Percentiles rank a stretch among this genome's conserved stretches.
phyloP scores from a whole-genome alignment of 1,284 basidiomycete species.

The Boletus mariae region DNA sequence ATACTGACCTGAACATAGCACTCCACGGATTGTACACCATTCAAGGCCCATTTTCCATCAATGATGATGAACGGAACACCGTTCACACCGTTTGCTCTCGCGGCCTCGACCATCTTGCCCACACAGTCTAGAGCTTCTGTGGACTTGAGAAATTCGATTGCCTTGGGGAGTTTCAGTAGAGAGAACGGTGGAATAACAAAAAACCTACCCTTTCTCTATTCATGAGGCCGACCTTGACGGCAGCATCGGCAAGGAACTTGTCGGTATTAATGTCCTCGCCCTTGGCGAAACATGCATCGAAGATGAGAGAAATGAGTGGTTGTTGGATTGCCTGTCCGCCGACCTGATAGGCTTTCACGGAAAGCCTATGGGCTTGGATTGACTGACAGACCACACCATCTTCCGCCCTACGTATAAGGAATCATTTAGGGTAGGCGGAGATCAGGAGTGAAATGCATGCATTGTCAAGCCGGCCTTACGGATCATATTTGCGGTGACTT shows the following conservation, averaged over 20 bases:
- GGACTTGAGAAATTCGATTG: slow-evolving; percentile 59
- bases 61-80: slow-evolving; percentile 81
- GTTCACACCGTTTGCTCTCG: slow-evolving; percentile 66
- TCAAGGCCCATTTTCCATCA: slow-evolving; percentile 75
- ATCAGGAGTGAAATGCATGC: slow-evolving; percentile 39
- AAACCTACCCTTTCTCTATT: slow-evolving; percentile 53
- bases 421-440: neutral
- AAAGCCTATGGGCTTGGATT: slow-evolving; percentile 67
- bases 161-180: slow-evolving; percentile 33
- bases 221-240: slow-evolving; percentile 60
- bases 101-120: slow-evolving; percentile 61
- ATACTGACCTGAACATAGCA: slow-evolving; percentile 63
- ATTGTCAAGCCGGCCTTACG: slow-evolving; percentile 60
- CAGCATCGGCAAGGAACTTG: slow-evolving; percentile 58
- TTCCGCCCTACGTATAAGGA: slow-evolving; percentile 40
- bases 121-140: slow-evolving; percentile 69
- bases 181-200: too few relatives aligned
- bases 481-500: slow-evolving; percentile 50
- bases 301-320: slow-evolving; percentile 54
- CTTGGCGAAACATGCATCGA: slow-evolving; percentile 65
- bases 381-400: slow-evolving; percentile 64
- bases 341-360: slow-evolving; percentile 64
- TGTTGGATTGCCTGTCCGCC: slow-evolving; percentile 66
- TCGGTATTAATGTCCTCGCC: slow-evolving; percentile 61
- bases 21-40: slow-evolving; percentile 69